phyloP scores from a whole-genome alignment of 441 rosid species.

The Geranium incanum region DNA sequence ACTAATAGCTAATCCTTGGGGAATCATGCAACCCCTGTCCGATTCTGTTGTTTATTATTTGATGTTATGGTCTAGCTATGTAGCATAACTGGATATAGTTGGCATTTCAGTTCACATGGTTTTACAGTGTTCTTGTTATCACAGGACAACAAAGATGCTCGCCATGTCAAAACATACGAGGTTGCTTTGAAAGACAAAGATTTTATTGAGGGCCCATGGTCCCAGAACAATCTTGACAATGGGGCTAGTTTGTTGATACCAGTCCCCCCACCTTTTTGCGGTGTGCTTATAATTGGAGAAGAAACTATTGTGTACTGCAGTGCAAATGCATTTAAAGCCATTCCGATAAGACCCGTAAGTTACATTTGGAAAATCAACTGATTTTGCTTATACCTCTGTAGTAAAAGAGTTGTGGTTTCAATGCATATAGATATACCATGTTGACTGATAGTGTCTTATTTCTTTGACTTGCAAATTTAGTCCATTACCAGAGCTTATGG shows the following conservation, averaged over 20 bases:
- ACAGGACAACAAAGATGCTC: conserved; percentile 98
- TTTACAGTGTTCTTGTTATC: conserved; percentile 12
- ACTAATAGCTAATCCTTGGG: background rate
- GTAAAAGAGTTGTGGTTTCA: conserved; percentile 3
- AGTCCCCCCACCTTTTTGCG: conserved; percentile 94
- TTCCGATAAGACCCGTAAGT: conserved; percentile 87
- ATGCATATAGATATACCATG: conserved; percentile 15
- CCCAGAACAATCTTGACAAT: conserved; percentile 89
- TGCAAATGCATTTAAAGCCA: conserved; percentile 82
- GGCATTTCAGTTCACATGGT: background rate
- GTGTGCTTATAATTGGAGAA: conserved; percentile 91
- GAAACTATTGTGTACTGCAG: conserved; percentile 93
- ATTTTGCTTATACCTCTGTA: conserved; percentile 9
- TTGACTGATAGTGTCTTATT: conserved; percentile 17
- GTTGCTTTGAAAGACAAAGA: conserved; percentile 93
- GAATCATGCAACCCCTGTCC: background rate
- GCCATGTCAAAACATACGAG: conserved; percentile 92
- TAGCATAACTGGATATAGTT: background rate
- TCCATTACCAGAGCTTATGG: conserved; percentile 96
- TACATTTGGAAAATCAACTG: conserved; percentile 17
- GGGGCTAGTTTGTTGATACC: conserved; percentile 93
- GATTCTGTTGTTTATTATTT: background rate
- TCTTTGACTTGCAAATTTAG: conserved; percentile 32
- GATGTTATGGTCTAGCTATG: background rate
- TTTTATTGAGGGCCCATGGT: conserved; percentile 95